A percentile compares a stretch with the other conserved stretches of the same genome.
phyloP scores from a whole-genome alignment of 1,284 basidiomycete genomes.

The Cutaneotrichosporon sp. region DNA sequence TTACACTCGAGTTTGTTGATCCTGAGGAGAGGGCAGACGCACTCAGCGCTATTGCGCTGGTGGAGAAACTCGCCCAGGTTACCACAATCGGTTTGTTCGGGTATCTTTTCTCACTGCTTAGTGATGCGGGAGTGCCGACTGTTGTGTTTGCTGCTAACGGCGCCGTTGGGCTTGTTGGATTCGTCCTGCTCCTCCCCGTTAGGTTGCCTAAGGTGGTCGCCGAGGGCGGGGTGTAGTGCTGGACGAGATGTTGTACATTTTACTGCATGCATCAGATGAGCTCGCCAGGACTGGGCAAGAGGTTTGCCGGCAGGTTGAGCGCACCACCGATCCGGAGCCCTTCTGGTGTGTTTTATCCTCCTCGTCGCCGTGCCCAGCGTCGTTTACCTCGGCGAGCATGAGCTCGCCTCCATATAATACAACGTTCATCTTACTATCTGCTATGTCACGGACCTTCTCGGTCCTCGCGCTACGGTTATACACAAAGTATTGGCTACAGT shows the following conservation, averaged over 20 bases:
- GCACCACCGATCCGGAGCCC: too few species aligned
- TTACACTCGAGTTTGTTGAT: slow-evolving; percentile 49
- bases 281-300: too few species aligned
- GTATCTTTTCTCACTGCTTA: slow-evolving; percentile 36
- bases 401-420: not conserved
- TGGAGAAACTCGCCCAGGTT: slow-evolving; percentile 46
- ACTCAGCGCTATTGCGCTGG: slow-evolving; percentile 47
- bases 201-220: slow-evolving; percentile 29
- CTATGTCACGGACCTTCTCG: not conserved
- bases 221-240: not conserved
- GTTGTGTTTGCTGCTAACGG: slow-evolving; percentile 44
- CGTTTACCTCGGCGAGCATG: too few species aligned
- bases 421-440: not conserved
- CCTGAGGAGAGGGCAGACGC: slow-evolving; percentile 41
- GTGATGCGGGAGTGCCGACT: slow-evolving; percentile 34
- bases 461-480: not conserved
- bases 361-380: too few species aligned
- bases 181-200: slow-evolving; percentile 39
- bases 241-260: not conserved
- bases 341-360: too few species aligned
- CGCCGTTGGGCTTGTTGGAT: slow-evolving; percentile 41
- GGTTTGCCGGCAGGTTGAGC: too few species aligned
- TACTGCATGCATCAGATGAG: not conserved
- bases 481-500: not conserved
- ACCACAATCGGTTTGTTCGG: slow-evolving; percentile 44